These are phyloP conservation scores for Fraxinus paxiana DNA, from an alignment of 305 asterid species.

Conservation along the genomic window DNA sequence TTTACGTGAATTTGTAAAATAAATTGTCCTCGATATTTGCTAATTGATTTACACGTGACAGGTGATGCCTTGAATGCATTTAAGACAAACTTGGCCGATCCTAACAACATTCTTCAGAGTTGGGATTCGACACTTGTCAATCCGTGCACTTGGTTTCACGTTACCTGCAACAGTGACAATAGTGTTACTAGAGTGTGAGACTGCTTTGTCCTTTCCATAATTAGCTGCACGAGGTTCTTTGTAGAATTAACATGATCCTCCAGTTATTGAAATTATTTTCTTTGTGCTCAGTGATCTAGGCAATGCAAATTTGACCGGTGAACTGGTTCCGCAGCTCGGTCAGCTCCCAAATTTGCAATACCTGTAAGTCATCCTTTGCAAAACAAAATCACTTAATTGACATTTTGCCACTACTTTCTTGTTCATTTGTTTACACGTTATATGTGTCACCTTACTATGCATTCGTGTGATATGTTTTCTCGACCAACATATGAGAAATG, in stretches of 20 bases:
- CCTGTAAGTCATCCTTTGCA: constrained; percentile 55
- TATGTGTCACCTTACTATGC: background rate
- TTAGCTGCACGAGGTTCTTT: constrained; percentile 14
- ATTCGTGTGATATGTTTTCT: background rate
- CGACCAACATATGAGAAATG: background rate
- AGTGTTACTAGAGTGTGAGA: constrained; percentile 79
- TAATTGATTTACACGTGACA: constrained; percentile 31
- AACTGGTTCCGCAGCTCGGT: constrained; percentile 82
- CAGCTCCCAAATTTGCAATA: constrained; percentile 63
- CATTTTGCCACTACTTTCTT: constrained; percentile 1
- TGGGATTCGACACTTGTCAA: constrained; percentile 91
- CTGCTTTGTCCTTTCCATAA: constrained; percentile 14
- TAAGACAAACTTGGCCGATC: constrained; percentile 68
- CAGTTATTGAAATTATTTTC: constrained; percentile 12
- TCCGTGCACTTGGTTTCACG: constrained; percentile 95
- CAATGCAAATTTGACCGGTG: constrained; percentile 86
- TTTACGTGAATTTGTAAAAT: background rate
- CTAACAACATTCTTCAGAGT: constrained; percentile 80
- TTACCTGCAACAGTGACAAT: constrained; percentile 71
- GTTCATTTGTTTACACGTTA: background rate
- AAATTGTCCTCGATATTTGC: background rate
- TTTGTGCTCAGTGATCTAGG: constrained; percentile 76
- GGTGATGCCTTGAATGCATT: constrained; percentile 85
- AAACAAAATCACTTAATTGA: background rate
- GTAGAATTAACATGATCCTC: background rate